Percentiles rank a stretch among this genome's conserved stretches.
These are phyloP conservation scores for Lactifluus piperatus DNA, from an alignment of 768 basidiomycete species.

Conservation along the genomic window DNA sequence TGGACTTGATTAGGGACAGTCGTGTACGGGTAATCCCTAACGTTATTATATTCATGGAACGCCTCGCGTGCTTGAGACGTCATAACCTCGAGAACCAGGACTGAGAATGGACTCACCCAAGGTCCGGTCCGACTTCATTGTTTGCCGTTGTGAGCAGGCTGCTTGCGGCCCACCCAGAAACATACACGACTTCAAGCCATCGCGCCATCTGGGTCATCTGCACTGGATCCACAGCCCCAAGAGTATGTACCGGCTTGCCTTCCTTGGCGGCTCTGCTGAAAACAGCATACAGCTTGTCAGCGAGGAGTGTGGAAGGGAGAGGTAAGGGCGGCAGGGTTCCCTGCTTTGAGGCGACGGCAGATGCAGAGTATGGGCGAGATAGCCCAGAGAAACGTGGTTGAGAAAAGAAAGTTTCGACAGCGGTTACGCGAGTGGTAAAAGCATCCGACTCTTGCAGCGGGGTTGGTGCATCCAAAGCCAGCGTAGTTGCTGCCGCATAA, in stretches of 20 bases:
- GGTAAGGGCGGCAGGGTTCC: constrained; percentile 76
- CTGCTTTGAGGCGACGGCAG: constrained; percentile 79
- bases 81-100: background rate
- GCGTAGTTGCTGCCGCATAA: constrained; percentile 12
- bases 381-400: constrained; percentile 64
- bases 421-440: constrained; percentile 53
- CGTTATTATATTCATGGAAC: background rate
- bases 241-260: constrained; percentile 72
- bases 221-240: constrained; percentile 90
- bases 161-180: constrained; percentile 89
- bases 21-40: constrained; percentile 89
- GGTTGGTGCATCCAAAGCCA: constrained; percentile 53
- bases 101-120: constrained; percentile 45
- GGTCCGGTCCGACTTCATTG: constrained; percentile 89
- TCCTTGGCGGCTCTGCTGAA: constrained; percentile 55
- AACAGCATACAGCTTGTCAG: constrained; percentile 74
- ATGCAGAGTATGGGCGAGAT: constrained; percentile 73
- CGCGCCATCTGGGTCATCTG: constrained; percentile 93
- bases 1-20: constrained; percentile 96
- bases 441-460: constrained; percentile 45
- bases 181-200: constrained; percentile 79
- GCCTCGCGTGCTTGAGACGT: background rate
- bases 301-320: constrained; percentile 65
- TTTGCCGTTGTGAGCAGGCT: constrained; percentile 82
- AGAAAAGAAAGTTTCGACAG: constrained; percentile 64